A percentile compares a stretch with the other conserved stretches of the same genome.
Conservation (phyloP, 2,329 filamentous ascomycete genomes). For the Triangularia setosa region DNA sequence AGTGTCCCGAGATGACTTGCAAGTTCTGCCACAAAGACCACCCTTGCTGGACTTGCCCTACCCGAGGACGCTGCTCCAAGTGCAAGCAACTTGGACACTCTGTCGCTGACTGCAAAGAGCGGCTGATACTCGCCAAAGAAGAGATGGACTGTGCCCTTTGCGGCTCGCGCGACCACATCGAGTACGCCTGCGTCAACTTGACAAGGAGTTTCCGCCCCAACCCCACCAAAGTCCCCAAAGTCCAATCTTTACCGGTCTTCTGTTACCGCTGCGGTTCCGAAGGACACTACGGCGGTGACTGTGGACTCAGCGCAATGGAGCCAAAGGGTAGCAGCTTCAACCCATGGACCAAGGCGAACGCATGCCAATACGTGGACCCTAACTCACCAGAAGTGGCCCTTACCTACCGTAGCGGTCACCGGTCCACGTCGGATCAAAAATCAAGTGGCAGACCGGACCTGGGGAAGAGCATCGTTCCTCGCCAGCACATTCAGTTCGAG, state of each 20-base stretch:
- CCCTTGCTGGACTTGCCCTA: slow-evolving; percentile 48
- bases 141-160: slow-evolving; percentile 61
- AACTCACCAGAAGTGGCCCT: slow-evolving; percentile 39
- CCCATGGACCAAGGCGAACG: slow-evolving; percentile 52
- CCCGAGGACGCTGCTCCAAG: slow-evolving; percentile 48
- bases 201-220: slow-evolving; percentile 55
- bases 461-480: slow-evolving; percentile 30
- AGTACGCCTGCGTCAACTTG: slow-evolving; percentile 55
- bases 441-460: slow-evolving; percentile 22
- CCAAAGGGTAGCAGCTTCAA: slow-evolving; percentile 32
- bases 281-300: slow-evolving; percentile 57
- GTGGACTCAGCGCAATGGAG: slow-evolving; percentile 32
- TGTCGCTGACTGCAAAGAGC: slow-evolving; percentile 49
- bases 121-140: slow-evolving; percentile 45
- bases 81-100: slow-evolving; percentile 62
- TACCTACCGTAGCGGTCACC: slow-evolving; percentile 23
- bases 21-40: slow-evolving; percentile 48
- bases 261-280: slow-evolving; percentile 55
- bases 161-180: slow-evolving; percentile 51
- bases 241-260: slow-evolving; percentile 46
- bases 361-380: slow-evolving; percentile 47
- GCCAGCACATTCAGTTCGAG: slow-evolving; percentile 42
- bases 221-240: slow-evolving; percentile 41
- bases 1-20: slow-evolving; percentile 47
- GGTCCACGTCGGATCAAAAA: background rate